Evolutionary conservation across 495 filamentous ascomycete genomes (phyloP), one percentile per base, ranked within the genome.

Genomic region (Xylaria acuta): DNA sequence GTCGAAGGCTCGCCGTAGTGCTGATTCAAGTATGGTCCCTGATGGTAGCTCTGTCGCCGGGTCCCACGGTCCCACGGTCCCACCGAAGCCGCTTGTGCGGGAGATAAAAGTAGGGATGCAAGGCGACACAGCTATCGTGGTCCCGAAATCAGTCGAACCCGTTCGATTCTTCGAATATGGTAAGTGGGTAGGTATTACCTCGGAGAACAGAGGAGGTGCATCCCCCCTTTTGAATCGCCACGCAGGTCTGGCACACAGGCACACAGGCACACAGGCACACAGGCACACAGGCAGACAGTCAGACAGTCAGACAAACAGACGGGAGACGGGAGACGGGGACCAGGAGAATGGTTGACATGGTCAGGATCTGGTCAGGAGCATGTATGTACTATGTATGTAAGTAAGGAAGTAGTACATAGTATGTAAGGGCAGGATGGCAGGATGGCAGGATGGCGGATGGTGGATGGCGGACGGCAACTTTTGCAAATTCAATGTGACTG

Each of bases 321-420:
- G 22, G 30, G 16, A 53, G 36, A 54, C 18, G 64, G 43, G 67
- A 43, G 30, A 62, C 45, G 36, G 56, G 58, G 63, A 34, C 67
- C 58, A 58, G 67, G 67, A 60, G 47, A 34, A 54, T 43, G 53
- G 51, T 16, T 45, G 63, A 12, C 27, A 14, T 32, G 40, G 63
- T 38, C 25, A 16, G 45, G 63, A 27, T 47, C 40, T 49, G 27
- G 30, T 58, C 53, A 58, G 53, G 51, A 30, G 25, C 9, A 30
- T 54, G 43, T n/a, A 47, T 47, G 18, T 8, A 22, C 36, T 49
- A n/a, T 49, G 7, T 20, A 47, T n/a, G 20, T 56, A 25, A 30
- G 45, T n/a, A 49, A n/a, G 45, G n/a, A 1, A n/a, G 45, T 49
- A 4, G 20, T 7, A 4, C n/a, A 8, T 47, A 47, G n/a, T 49